Evolutionary conservation across 2,329 filamentous ascomycete genomes (phyloP).

Genomic region (Arthrobotrys musiformis): DNA sequence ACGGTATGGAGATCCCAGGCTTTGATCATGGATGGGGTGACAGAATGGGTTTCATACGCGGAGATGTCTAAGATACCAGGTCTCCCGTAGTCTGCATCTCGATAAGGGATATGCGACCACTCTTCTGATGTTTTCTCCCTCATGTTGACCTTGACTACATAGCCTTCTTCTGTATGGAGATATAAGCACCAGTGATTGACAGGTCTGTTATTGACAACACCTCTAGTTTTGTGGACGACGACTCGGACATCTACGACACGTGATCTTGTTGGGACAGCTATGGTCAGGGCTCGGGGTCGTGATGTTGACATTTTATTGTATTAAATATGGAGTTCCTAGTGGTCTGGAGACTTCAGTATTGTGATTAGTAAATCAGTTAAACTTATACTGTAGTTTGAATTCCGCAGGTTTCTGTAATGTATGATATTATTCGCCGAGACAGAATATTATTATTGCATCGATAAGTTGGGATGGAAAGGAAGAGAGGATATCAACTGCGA

Average conservation of each 20-base stretch:
- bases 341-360: neutral
- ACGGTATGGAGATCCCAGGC: neutral
- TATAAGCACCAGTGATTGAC: conserved; percentile 13
- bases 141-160: conserved; percentile 5
- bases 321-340: neutral
- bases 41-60: neutral
- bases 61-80: neutral
- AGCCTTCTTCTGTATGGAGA: neutral
- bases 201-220: neutral
- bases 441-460: neutral
- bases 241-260: neutral
- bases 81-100: neutral
- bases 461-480: neutral
- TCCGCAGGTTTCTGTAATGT: too few relatives aligned
- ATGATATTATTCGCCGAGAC: too few relatives aligned
- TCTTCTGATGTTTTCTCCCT: neutral
- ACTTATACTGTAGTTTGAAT: too few relatives aligned
- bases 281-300: neutral
- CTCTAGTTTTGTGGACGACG: neutral
- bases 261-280: neutral
- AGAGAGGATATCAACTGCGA: neutral
- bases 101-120: neutral
- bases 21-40: neutral
- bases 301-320: neutral
- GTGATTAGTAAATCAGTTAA: too few relatives aligned